These are phyloP conservation scores for Coemansia asiatica DNA, from an alignment of 192 early-diverging fungal species.

Conservation along the genomic window DNA sequence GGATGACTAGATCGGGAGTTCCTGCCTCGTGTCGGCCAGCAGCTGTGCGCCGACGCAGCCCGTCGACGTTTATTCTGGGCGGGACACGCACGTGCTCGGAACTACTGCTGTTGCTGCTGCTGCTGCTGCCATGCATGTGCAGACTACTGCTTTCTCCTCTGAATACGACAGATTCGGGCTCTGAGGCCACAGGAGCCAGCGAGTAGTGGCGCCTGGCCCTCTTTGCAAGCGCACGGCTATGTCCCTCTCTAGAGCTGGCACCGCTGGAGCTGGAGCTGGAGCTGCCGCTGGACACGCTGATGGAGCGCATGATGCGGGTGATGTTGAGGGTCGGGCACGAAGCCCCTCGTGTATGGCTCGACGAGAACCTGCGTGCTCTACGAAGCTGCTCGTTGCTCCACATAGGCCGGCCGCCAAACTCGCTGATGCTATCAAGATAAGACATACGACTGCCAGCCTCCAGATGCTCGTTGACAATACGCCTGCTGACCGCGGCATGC, in stretches of 20 bases:
- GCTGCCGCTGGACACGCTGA: slow-evolving; percentile 35
- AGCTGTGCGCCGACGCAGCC: slow-evolving; percentile 43
- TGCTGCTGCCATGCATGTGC: slow-evolving; percentile 7
- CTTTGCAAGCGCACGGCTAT: not conserved
- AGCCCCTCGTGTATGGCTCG: slow-evolving; percentile 37
- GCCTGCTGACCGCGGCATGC: not conserved
- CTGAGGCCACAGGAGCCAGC: not conserved
- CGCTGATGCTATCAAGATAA: slow-evolving; percentile 3
- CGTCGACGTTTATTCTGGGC: slow-evolving; percentile 6
- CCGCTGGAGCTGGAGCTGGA: slow-evolving; percentile 17
- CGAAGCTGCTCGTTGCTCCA: slow-evolving; percentile 38
- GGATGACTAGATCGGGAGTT: slow-evolving; percentile 32
- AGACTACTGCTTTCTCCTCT: not conserved
- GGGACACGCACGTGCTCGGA: not conserved
- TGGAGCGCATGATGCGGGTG: slow-evolving; percentile 51
- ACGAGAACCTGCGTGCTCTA: slow-evolving; percentile 28
- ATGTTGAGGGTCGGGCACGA: slow-evolving; percentile 51
- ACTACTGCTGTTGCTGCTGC: slow-evolving; percentile 4
- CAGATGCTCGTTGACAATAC: slow-evolving; percentile 4
- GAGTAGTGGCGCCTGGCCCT: slow-evolving; percentile 13
- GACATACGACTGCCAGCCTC: not conserved
- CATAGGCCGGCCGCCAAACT: slow-evolving; percentile 12
- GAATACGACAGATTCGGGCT: not conserved
- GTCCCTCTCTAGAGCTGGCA: not conserved
- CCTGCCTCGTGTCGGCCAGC: slow-evolving; percentile 22